Percentiles rank a stretch among this genome's conserved stretches.
phyloP scores from a whole-genome alignment of 2,329 filamentous ascomycete species.

The Colletotrichum noveboracense region DNA sequence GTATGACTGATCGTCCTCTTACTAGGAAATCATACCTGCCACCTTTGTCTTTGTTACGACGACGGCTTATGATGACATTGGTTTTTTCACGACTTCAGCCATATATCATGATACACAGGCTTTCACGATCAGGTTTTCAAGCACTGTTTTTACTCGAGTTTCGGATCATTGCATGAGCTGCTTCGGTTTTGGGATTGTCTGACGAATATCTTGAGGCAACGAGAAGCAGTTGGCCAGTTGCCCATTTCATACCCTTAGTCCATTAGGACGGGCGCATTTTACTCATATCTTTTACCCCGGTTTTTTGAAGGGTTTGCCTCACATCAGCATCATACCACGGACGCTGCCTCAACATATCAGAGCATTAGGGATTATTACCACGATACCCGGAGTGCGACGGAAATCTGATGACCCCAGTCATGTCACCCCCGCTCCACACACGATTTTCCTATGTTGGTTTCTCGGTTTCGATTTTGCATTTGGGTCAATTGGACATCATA shows the following conservation, averaged over 20 bases:
- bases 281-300: neutral
- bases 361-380: slow-evolving; percentile 23
- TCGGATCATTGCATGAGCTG: slow-evolving; percentile 13
- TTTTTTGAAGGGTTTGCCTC: neutral
- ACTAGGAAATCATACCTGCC: neutral
- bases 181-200: neutral
- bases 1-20: slow-evolving; percentile 22
- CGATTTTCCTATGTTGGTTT: slow-evolving; percentile 2
- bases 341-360: slow-evolving; percentile 12
- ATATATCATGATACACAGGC: neutral
- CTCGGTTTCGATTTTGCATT: neutral
- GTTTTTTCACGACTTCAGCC: neutral
- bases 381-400: slow-evolving; percentile 27
- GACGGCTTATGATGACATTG: neutral
- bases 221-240: neutral
- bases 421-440: slow-evolving; percentile 23
- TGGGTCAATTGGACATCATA: slow-evolving; percentile 6
- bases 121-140: neutral
- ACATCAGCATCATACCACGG: slow-evolving; percentile 15
- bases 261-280: neutral
- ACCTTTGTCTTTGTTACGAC: neutral
- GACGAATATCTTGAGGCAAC: neutral
- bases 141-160: neutral
- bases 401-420: slow-evolving; percentile 23
- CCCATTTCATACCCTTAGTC: neutral